Percentiles rank a stretch among this genome's conserved stretches.
Conservation (phyloP, 1,284 basidiomycete species). For the Grifola frondosa region DNA sequence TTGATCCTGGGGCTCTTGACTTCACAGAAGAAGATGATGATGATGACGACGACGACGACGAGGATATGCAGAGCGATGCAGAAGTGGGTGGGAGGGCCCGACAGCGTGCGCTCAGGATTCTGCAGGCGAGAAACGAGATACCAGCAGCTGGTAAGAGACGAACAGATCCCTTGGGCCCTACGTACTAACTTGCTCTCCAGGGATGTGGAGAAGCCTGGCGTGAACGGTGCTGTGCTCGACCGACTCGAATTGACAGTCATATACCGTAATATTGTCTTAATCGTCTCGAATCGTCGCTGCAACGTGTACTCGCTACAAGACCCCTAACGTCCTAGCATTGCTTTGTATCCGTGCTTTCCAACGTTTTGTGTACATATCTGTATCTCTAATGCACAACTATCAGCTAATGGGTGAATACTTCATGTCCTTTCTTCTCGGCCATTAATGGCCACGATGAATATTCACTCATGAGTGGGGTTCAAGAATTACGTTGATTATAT, state of each 20-base stretch:
- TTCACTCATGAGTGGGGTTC: constrained; percentile 1
- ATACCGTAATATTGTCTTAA: constrained; percentile 25
- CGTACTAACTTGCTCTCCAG: constrained; percentile 13
- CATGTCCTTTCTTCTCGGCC: no score
- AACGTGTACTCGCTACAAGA: constrained; percentile 15
- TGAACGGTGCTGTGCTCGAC: constrained; percentile 19
- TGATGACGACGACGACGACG: constrained; percentile 40
- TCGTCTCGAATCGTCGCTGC: constrained; percentile 16
- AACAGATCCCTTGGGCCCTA: no score
- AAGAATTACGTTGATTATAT: constrained; percentile 13
- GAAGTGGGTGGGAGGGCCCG: constrained; percentile 46
- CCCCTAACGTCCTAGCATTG: constrained; percentile 9
- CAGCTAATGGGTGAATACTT: no score
- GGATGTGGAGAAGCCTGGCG: constrained; percentile 78
- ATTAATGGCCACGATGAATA: not conserved
- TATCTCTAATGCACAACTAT: constrained; percentile 11
- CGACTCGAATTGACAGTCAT: constrained; percentile 8
- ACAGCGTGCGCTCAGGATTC: constrained; percentile 61
- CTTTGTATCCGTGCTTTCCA: constrained; percentile 25
- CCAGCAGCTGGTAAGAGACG: constrained; percentile 30
- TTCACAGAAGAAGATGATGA: constrained; percentile 51
- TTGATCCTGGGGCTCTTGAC: constrained; percentile 70
- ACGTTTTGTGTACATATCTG: constrained; percentile 26
- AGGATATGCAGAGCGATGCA: constrained; percentile 28
- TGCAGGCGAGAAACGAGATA: constrained; percentile 45